Percentiles rank a stretch among this genome's conserved stretches.
These are phyloP conservation scores for Pseudopyrenochaeta lycopersici DNA, from an alignment of 2,329 filamentous ascomycete genomes.

Conservation along the genomic window DNA sequence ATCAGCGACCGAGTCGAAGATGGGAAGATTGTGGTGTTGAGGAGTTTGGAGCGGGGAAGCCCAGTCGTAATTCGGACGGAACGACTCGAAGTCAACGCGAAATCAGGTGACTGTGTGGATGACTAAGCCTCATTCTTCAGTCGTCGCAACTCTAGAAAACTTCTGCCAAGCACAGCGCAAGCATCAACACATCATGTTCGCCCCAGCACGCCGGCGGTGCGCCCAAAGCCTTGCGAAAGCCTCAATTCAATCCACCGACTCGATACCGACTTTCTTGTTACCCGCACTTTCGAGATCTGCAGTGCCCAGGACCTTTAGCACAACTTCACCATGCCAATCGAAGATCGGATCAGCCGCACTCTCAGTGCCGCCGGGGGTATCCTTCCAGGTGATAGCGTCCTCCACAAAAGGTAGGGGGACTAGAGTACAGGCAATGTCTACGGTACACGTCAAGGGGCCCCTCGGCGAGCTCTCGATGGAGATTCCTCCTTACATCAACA, in stretches of 20 bases:
- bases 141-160: conserved; percentile 32
- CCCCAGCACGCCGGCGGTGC: conserved; percentile 66
- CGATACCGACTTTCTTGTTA: conserved; percentile 76
- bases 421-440: conserved; percentile 69
- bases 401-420: conserved; percentile 68
- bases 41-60: conserved; percentile 2
- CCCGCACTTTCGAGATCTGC: conserved; percentile 69
- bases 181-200: conserved; percentile 65
- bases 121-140: conserved; percentile 20
- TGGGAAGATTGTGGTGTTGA: conserved; percentile 8
- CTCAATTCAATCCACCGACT: conserved; percentile 54
- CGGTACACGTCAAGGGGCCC: conserved; percentile 80
- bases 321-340: conserved; percentile 71
- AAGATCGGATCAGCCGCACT: conserved; percentile 80
- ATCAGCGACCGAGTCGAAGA: neutral
- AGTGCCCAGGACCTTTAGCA: conserved; percentile 71
- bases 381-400: conserved; percentile 72
- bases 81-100: neutral
- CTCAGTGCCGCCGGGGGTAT: conserved; percentile 65
- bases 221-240: conserved; percentile 62
- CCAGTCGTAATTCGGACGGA: conserved; percentile 20
- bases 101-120: conserved; percentile 2
- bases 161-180: conserved; percentile 20
- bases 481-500: conserved; percentile 79
- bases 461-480: conserved; percentile 80